phyloP scores from a whole-genome alignment of 139 green algal species.

The Microglena sp. region DNA sequence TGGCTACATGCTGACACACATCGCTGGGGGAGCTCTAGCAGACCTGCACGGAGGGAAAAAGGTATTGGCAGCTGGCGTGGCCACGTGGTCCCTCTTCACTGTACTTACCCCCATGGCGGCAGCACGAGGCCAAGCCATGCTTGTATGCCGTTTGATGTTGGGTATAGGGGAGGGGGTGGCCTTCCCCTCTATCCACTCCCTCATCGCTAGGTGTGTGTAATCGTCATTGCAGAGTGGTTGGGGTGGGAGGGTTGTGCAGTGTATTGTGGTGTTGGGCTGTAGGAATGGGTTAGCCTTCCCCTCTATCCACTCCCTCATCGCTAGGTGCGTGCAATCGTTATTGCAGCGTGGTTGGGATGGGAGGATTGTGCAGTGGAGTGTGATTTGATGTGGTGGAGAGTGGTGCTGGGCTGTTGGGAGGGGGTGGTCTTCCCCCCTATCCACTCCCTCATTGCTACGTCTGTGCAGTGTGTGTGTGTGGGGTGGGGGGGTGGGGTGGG shows the following conservation, averaged over 20 bases:
- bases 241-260: too few relatives aligned
- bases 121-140: constrained; percentile 30
- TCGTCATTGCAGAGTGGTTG: too few relatives aligned
- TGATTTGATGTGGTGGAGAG: too few relatives aligned
- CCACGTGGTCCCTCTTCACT: constrained; percentile 58
- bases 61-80: constrained; percentile 39
- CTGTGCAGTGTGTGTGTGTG: too few relatives aligned
- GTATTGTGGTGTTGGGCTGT: constrained; percentile 57
- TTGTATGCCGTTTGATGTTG: constrained; percentile 50
- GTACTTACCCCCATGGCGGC: constrained; percentile 39
- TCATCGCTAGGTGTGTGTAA: constrained; percentile 50
- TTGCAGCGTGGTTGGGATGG: too few relatives aligned
- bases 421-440: constrained; percentile 68
- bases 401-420: constrained; percentile 65
- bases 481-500: too few relatives aligned
- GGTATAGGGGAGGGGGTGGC: constrained; percentile 68
- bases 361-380: too few relatives aligned
- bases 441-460: constrained; percentile 55
- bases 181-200: constrained; percentile 65
- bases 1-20: constrained; percentile 61
- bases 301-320: constrained; percentile 64
- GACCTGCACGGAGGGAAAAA: too few relatives aligned
- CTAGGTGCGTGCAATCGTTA: too few relatives aligned
- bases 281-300: constrained; percentile 70
- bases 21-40: too few relatives aligned